Base-by-base conservation (phyloP, 768 basidiomycete genomes). In the Podaxis sp. region DNA sequence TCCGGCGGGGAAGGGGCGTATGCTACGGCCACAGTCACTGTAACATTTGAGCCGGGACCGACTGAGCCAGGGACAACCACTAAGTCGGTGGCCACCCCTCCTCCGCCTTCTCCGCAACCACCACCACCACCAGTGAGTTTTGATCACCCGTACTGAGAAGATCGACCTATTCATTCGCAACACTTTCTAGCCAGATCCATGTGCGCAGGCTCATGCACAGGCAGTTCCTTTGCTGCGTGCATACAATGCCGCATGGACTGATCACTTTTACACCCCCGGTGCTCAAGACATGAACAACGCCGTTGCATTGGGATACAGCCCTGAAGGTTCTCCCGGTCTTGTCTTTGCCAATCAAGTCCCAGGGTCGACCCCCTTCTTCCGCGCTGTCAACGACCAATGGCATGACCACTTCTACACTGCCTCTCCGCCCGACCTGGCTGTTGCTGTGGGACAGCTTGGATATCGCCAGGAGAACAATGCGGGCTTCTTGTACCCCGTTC, bases 391-490 rank as follows among this genome's bases (percentile, higher is more conserved):
- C n/a, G 53, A 55, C n/a, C 13, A 15, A 13, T 55, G 53, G 53
- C 53, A 55, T n/a, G 53, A 55, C 53, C 53, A 55, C 36, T 55
- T 55, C 36, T 55, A 55, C 8, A 55, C 53, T n/a, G 17, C 33
- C 3, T 55, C 33, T n/a, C 53, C n/a, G 9, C 9, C 53, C 12
- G 53, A 55, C 5, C 37, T 55, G 2, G 36, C 9, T n/a, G 11
- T 55, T 25, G 25, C 25, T 25, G 25, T 25, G 2, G 25, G 25
- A 25, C 25, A 25, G 25, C 25, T 3, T 2, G 25, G 25, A 25
- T 25, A 25, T 25, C 25, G 3, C 25, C 25, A 25, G 25, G 25
- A 25, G 25, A 25, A 25, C 25, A 25, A 25, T 25, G 25, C 24
- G 24, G 24, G 25, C 25, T 25, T 25, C 25, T 25, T 25, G 25